Conservation (phyloP, 2,329 filamentous ascomycete species). For the Ophiostoma perfectum region DNA sequence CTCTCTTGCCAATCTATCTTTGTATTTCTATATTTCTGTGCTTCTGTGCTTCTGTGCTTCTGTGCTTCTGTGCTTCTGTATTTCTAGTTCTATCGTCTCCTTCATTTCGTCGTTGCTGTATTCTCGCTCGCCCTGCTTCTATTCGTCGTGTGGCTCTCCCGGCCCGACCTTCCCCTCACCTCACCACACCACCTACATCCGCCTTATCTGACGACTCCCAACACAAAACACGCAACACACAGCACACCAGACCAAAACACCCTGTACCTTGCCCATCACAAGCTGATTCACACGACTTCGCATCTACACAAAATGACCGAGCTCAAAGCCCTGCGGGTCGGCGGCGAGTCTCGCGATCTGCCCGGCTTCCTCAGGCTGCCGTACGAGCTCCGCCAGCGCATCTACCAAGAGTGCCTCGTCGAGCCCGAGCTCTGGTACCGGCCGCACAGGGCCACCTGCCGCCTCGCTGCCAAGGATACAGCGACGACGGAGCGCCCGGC, state of each 20-base stretch:
- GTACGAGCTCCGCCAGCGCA: slow-evolving; percentile 20
- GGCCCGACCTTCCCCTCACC: too few relatives aligned
- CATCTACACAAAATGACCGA: background rate
- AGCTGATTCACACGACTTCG: background rate
- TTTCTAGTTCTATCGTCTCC: too few relatives aligned
- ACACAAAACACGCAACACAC: too few relatives aligned
- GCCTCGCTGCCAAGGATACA: slow-evolving; percentile 1
- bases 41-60: background rate
- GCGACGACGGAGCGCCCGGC: slow-evolving; percentile 15
- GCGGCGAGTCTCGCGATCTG: background rate
- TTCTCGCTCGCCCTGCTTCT: too few relatives aligned
- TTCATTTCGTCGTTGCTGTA: too few relatives aligned
- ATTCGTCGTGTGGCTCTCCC: too few relatives aligned
- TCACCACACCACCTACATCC: too few relatives aligned
- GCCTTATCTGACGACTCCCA: too few relatives aligned
- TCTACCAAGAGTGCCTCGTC: slow-evolving; percentile 22
- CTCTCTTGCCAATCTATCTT: background rate
- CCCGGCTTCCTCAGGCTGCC: slow-evolving; percentile 19
- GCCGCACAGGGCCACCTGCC: slow-evolving; percentile 11
- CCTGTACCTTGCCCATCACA: background rate
- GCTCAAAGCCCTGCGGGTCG: background rate
- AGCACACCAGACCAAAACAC: too few relatives aligned
- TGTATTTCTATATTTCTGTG: background rate
- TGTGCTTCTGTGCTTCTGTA: too few relatives aligned
- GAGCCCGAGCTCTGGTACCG: slow-evolving; percentile 19